These are phyloP conservation scores for Coniochaeta sp. DNA, from an alignment of 2,329 filamentous ascomycete species.

Conservation along the genomic window DNA sequence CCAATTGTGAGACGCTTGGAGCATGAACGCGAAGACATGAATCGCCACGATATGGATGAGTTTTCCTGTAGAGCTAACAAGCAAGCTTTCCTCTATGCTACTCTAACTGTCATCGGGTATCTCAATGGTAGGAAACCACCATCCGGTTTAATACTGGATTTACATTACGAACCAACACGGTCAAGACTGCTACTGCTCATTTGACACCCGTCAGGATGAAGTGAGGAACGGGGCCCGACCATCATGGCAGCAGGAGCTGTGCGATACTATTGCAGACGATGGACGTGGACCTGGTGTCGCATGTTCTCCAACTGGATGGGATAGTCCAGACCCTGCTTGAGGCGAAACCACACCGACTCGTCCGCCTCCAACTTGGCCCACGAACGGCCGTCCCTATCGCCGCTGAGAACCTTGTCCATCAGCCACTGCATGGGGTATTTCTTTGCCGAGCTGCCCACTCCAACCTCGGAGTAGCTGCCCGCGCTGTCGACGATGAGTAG, in stretches of 20 bases:
- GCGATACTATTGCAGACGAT: slow-evolving; percentile 29
- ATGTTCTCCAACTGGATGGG: slow-evolving; percentile 87
- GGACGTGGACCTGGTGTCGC: slow-evolving; percentile 89
- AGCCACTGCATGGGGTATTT: slow-evolving; percentile 93
- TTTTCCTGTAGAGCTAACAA: not conserved
- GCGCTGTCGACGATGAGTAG: slow-evolving; percentile 88
- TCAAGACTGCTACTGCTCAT: not conserved
- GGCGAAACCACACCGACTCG: slow-evolving; percentile 79
- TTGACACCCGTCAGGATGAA: not conserved
- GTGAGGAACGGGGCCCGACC: not conserved
- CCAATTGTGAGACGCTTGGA: not conserved
- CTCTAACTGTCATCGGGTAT: not conserved
- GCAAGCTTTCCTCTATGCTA: not conserved
- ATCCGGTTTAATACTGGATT: not conserved
- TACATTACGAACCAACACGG: too few relatives aligned
- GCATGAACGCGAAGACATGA: not conserved
- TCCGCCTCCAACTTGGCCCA: slow-evolving; percentile 73
- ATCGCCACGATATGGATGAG: too few relatives aligned
- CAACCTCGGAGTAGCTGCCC: slow-evolving; percentile 82
- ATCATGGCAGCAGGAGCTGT: not conserved
- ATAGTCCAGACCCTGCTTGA: slow-evolving; percentile 62
- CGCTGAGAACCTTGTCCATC: slow-evolving; percentile 70
- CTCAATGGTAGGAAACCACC: not conserved
- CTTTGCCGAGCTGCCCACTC: slow-evolving; percentile 49
- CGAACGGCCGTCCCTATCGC: slow-evolving; percentile 26